Percentiles rank a stretch among this genome's conserved stretches.
Evolutionary conservation across 306 rosid genomes (phyloP).

Genomic region (Acacia confusa): DNA sequence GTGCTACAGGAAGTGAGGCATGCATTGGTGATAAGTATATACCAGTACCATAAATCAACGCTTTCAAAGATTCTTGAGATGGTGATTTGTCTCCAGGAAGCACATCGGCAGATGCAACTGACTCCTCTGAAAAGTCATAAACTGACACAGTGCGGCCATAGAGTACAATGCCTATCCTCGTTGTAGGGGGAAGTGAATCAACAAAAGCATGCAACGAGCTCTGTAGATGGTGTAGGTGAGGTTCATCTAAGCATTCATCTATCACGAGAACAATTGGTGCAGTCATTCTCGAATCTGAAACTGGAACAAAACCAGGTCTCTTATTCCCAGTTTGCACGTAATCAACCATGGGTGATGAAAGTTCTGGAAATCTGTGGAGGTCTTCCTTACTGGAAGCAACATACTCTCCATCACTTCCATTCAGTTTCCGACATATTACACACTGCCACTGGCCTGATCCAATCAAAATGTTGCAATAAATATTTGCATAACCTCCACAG

Average conservation of each 20-base stretch:
- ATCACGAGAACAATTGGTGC: constrained; percentile 90
- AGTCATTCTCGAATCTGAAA: constrained; percentile 88
- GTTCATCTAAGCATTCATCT: constrained; percentile 93
- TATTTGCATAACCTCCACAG: constrained; percentile 94
- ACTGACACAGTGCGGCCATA: constrained; percentile 92
- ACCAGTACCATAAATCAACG: constrained; percentile 87
- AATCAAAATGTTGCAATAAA: constrained; percentile 75
- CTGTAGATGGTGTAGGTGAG: constrained; percentile 87
- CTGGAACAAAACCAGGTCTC: constrained; percentile 94
- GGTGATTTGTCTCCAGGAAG: constrained; percentile 94
- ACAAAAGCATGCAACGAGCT: constrained; percentile 96
- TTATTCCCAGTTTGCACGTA: constrained; percentile 86
- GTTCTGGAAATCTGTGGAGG: constrained; percentile 80
- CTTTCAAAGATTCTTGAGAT: constrained; percentile 67
- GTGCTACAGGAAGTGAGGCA: constrained; percentile 89
- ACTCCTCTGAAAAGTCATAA: constrained; percentile 86
- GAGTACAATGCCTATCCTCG: constrained; percentile 84
- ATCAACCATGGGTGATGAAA: constrained; percentile 82
- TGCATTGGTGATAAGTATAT: constrained; percentile 94
- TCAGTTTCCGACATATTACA: constrained; percentile 80
- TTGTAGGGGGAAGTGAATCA: constrained; percentile 81
- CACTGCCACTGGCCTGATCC: constrained; percentile 99
- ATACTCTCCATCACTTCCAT: constrained; percentile 88
- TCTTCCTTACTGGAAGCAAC: constrained; percentile 73
- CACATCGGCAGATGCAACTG: constrained; percentile 93